Conservation (phyloP, 1,284 basidiomycete genomes). For the Microbotryum saponariae region DNA sequence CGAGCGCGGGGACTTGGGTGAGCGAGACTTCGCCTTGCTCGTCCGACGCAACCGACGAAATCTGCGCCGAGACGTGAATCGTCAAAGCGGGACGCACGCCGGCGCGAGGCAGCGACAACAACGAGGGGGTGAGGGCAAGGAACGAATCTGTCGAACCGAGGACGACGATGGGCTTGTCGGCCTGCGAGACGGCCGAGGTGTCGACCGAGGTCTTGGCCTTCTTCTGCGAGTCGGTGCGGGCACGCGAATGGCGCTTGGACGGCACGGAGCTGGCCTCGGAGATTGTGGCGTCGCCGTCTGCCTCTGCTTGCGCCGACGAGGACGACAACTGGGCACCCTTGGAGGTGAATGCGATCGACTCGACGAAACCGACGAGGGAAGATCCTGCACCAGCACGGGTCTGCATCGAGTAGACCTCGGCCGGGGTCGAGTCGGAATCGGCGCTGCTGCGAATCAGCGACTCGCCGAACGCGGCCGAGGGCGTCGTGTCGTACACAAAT, state of each 20-base stretch:
- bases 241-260: slow-evolving; percentile 8
- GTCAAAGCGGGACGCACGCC: slow-evolving; percentile 54
- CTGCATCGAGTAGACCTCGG: slow-evolving; percentile 49
- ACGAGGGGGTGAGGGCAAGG: slow-evolving; percentile 64
- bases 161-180: slow-evolving; percentile 37
- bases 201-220: slow-evolving; percentile 2
- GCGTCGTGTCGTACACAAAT: slow-evolving; percentile 71
- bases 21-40: slow-evolving; percentile 62
- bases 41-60: slow-evolving; percentile 56
- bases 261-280: slow-evolving; percentile 1
- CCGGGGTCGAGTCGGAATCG: not conserved
- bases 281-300: not conserved
- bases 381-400: slow-evolving; percentile 81
- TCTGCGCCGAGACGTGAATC: slow-evolving; percentile 32
- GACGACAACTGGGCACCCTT: slow-evolving; percentile 58
- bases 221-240: slow-evolving; percentile 4
- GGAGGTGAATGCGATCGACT: slow-evolving; percentile 42
- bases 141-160: slow-evolving; percentile 46
- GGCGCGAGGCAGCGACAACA: slow-evolving; percentile 58
- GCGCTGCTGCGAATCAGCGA: slow-evolving; percentile 43
- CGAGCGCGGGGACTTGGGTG: slow-evolving; percentile 52
- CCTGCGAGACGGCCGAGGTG: not conserved
- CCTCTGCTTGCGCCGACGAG: slow-evolving; percentile 43
- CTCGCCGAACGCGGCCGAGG: slow-evolving; percentile 66
- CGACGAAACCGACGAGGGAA: slow-evolving; percentile 66